Evolutionary conservation across 2,329 filamentous ascomycete genomes (phyloP), one percentile per base, ranked within the genome.

Genomic region (Hirsutella rhossiliensis): DNA sequence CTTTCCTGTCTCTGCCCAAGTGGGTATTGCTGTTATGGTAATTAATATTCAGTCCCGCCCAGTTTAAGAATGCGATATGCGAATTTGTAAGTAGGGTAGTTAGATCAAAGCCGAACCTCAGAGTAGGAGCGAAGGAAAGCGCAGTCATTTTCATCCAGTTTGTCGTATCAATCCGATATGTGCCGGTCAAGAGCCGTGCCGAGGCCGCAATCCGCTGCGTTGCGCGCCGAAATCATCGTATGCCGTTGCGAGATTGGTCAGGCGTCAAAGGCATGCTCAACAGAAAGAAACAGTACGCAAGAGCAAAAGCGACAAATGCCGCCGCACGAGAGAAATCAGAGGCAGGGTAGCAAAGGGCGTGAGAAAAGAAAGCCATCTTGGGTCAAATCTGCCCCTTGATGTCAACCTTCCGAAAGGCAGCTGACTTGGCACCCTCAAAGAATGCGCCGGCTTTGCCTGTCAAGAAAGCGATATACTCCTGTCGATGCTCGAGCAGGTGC

Each of bases 361-460:
- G 8, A 20, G 18, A 19, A 41, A 19, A 19, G 11, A 32, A 13
- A 31, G 15, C 13, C 20, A 11, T 17, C 7, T 8, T 17, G 20
- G 18, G 54, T 82, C 70, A 92, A 60, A 96, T 94, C 68, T 97
- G 90, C 58, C 90, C 89, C 70, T 97, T 96, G 71, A 97, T 94
- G 68, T 97, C 89, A 71, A 97, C 84, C 60, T 81, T 82, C 58
- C 79, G 76, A 65, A 95, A 94, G 41, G 90, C 90, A 49, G 75
- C 72, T 34, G 71, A 65, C 61, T 82, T 84, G 47, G 85, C 78
- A 43, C 67, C 62, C 60, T 96, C 87, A 63, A 97, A 95, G 18
- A 83, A 66, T 37, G 64, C 60, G 42, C 76, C 76, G 41, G 83
- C 85, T 67, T 89, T 89, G 56, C 77, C 79, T 38, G 83, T 82